Conservation (phyloP, 2,329 filamentous ascomycete species). For the Cordyceps cateniannulata region DNA sequence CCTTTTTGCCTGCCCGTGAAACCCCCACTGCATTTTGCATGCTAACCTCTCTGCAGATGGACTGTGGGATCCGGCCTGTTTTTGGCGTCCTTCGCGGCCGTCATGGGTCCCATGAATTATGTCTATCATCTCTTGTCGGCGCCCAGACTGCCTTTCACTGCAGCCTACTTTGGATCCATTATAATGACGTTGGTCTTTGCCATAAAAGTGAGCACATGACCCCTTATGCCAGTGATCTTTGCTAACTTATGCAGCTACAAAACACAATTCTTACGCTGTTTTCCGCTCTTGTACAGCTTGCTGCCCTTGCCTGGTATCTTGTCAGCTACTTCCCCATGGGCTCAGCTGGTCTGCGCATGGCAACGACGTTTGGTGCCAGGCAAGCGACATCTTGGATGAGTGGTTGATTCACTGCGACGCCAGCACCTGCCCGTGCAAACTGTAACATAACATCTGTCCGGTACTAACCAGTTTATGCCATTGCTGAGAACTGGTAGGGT, state of each 20-base stretch:
- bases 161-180: constrained; percentile 92
- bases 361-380: constrained; percentile 77
- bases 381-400: constrained; percentile 85
- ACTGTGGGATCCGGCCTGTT: constrained; percentile 87
- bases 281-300: constrained; percentile 76
- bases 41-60: constrained; percentile 59
- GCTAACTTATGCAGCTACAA: constrained; percentile 55
- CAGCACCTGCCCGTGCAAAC: not conserved
- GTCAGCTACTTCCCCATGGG: constrained; percentile 99
- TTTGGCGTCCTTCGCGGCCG: constrained; percentile 82
- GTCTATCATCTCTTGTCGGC: constrained; percentile 77
- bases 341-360: constrained; percentile 76
- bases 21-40: not conserved
- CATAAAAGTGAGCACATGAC: constrained; percentile 67
- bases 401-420: constrained; percentile 39
- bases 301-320: constrained; percentile 83
- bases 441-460: not conserved
- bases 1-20: not conserved
- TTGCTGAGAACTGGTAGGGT: not conserved
- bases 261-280: constrained; percentile 80
- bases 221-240: constrained; percentile 7
- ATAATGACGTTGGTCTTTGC: constrained; percentile 85
- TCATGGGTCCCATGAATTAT: constrained; percentile 88
- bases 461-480: not conserved
- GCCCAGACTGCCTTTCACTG: constrained; percentile 83